Percentiles rank a stretch among this genome's conserved stretches.
phyloP scores from a whole-genome alignment of 495 filamentous ascomycete genomes.

The Aspergillus avenaceus region DNA sequence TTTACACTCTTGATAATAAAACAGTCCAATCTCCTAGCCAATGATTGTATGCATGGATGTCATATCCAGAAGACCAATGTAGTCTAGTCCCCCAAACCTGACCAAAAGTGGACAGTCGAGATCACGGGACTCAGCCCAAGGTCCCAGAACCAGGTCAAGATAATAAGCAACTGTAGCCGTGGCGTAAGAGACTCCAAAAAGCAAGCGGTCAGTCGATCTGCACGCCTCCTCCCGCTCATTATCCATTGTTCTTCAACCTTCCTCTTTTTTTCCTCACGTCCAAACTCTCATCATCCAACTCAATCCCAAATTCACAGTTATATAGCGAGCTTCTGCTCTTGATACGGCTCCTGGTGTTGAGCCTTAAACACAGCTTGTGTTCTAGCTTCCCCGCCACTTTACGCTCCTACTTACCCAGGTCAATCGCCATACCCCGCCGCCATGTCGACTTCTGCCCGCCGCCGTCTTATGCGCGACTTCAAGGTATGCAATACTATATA shows the following conservation, averaged over 20 bases:
- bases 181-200: neutral
- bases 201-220: slow-evolving; percentile 8
- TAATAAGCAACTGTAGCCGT: too few species aligned
- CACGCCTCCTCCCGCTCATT: slow-evolving; percentile 1
- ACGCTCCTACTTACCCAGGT: neutral
- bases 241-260: neutral
- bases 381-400: neutral
- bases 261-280: slow-evolving; percentile 2
- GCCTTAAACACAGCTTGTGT: neutral
- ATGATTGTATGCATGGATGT: too few species aligned
- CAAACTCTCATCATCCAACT: neutral
- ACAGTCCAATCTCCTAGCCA: too few species aligned
- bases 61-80: neutral
- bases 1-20: neutral
- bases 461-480: slow-evolving; percentile 96
- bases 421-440: slow-evolving; percentile 20
- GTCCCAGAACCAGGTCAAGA: neutral
- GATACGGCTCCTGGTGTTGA: neutral
- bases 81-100: neutral
- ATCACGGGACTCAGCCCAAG: neutral
- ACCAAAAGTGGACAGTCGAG: neutral
- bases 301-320: neutral
- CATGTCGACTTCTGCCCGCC: slow-evolving; percentile 93
- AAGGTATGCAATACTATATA: slow-evolving; percentile 59
- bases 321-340: neutral